These are phyloP conservation scores for Chaetomium sp. DNA, from an alignment of 2,329 filamentous ascomycete species.

Conservation along the genomic window DNA sequence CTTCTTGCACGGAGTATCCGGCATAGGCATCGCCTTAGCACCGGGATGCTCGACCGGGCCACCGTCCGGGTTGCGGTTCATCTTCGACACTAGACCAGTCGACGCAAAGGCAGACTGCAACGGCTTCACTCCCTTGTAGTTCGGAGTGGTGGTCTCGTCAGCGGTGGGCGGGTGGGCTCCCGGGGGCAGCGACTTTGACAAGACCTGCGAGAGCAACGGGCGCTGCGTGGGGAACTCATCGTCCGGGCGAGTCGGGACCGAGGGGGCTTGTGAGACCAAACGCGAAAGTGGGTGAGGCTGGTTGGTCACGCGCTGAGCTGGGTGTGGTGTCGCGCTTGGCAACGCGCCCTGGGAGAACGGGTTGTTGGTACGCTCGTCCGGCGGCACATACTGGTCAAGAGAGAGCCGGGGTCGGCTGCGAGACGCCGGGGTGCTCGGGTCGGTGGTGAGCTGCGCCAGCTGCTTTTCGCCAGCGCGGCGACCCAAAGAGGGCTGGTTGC, in stretches of 20 bases:
- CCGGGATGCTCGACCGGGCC: conserved; percentile 41
- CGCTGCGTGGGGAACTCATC: conserved; percentile 67
- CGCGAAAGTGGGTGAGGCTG: conserved; percentile 79
- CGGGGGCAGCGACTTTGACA: conserved; percentile 70
- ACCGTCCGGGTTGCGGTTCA: conserved; percentile 76
- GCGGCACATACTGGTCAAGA: conserved; percentile 68
- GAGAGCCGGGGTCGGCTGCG: conserved; percentile 67
- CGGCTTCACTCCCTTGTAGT: conserved; percentile 71
- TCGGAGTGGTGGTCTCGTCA: conserved; percentile 63
- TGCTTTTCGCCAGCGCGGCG: conserved; percentile 52
- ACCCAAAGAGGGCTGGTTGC: conserved; percentile 59
- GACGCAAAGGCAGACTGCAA: conserved; percentile 84
- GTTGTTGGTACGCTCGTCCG: conserved; percentile 52
- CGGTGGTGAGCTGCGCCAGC: conserved; percentile 43
- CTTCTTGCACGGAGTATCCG: conserved; percentile 95
- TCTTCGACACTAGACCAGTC: conserved; percentile 90
- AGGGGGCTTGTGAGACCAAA: conserved; percentile 80
- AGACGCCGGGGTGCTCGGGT: conserved; percentile 50
- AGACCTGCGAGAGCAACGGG: conserved; percentile 39
- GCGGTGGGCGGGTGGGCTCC: conserved; percentile 44
- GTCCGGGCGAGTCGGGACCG: conserved; percentile 61
- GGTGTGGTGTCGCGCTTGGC: conserved; percentile 48
- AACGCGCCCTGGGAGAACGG: conserved; percentile 50
- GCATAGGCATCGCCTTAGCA: conserved; percentile 59
- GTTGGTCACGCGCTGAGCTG: conserved; percentile 39